A percentile compares a stretch with the other conserved stretches of the same genome.
Evolutionary conservation across 2,329 filamentous ascomycete species (phyloP).

Genomic region (Pestalotiopsis sp.): DNA sequence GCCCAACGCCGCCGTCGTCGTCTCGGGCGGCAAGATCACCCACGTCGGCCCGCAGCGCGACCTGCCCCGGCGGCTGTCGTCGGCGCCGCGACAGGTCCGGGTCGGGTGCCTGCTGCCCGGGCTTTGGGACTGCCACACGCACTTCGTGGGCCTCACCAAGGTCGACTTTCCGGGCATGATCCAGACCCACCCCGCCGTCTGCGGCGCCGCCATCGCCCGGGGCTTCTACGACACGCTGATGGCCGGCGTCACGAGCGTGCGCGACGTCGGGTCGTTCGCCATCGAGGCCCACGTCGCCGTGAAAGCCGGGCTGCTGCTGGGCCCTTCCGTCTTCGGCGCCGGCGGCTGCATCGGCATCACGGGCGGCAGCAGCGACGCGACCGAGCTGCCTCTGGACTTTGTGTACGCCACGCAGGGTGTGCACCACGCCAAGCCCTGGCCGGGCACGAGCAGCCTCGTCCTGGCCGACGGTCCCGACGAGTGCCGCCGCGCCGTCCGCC

Average conservation of each 20-base stretch:
- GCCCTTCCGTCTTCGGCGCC: constrained; percentile 51
- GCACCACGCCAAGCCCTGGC: constrained; percentile 32
- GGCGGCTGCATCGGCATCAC: constrained; percentile 46
- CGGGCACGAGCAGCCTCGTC: constrained; percentile 32
- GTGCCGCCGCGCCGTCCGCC: constrained; percentile 43
- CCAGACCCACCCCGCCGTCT: constrained; percentile 28
- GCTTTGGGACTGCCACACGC: constrained; percentile 56
- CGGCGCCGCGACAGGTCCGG: constrained; percentile 23
- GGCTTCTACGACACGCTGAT: constrained; percentile 44
- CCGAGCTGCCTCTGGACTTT: constrained; percentile 30
- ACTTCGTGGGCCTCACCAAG: constrained; percentile 41
- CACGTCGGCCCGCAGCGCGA: constrained; percentile 37
- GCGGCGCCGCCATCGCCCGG: constrained; percentile 42
- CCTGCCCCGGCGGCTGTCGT: constrained; percentile 33
- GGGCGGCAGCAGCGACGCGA: constrained; percentile 50
- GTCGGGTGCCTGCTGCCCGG: constrained; percentile 52
- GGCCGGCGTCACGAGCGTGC: constrained; percentile 52
- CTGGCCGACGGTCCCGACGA: constrained; percentile 49
- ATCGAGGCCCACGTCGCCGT: not conserved
- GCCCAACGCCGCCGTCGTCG: constrained; percentile 39
- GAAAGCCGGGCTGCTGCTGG: constrained; percentile 44
- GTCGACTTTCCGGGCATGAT: constrained; percentile 23
- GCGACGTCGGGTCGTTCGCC: constrained; percentile 35
- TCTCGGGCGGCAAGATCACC: constrained; percentile 39
- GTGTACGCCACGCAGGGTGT: constrained; percentile 13